These are phyloP conservation scores for Cardamine resedifolia DNA, from an alignment of 345 rosid genomes.

Conservation along the genomic window DNA sequence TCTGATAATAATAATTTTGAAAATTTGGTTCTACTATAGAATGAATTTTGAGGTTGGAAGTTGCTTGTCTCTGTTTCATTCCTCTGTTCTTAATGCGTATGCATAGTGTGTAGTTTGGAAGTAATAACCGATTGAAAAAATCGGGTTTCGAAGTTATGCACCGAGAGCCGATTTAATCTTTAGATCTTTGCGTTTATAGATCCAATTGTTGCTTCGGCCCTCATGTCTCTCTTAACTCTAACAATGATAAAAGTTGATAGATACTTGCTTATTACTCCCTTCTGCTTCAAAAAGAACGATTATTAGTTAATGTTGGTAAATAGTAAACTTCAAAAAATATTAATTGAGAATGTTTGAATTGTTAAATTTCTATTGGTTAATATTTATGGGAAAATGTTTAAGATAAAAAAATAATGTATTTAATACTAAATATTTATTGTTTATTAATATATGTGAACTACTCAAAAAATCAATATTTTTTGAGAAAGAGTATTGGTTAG, in stretches of 20 bases:
- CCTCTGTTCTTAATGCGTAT: background rate
- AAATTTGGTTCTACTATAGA: background rate
- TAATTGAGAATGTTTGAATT: too few species aligned
- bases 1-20: conserved; percentile 10
- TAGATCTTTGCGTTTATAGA: background rate
- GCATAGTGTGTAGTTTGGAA: background rate
- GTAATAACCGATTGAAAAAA: background rate
- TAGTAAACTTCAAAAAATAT: too few species aligned
- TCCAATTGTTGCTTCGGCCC: background rate
- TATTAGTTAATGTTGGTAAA: too few species aligned
- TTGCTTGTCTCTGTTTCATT: background rate
- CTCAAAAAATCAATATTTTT: too few species aligned
- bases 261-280: background rate
- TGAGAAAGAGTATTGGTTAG: too few species aligned
- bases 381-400: too few species aligned
- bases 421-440: too few species aligned
- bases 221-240: background rate
- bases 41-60: background rate
- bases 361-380: too few species aligned
- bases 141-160: background rate
- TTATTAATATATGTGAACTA: too few species aligned
- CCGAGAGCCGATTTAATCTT: too few species aligned
- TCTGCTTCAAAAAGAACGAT: too few species aligned
- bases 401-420: too few species aligned
- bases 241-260: background rate